A percentile compares a stretch with the other conserved stretches of the same genome.
Conservation (phyloP, 169 alveolate species). For the Besnoitia besnoiti region DNA sequence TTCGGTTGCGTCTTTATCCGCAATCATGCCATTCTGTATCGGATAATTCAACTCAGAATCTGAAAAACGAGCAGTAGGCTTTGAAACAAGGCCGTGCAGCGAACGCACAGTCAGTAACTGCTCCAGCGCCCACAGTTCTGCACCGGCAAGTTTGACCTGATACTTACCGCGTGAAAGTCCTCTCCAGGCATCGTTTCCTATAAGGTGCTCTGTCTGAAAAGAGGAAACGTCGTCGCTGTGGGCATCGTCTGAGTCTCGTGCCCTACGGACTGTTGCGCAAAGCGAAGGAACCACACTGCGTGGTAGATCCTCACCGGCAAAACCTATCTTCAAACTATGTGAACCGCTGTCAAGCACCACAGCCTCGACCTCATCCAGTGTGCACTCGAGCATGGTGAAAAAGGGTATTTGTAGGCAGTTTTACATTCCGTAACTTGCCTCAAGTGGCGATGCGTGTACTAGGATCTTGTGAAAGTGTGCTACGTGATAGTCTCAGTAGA, state of each 20-base stretch:
- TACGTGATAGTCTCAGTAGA: no score
- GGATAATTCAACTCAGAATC: neutral
- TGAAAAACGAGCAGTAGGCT: neutral
- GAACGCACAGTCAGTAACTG: neutral
- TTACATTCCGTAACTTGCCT: no score
- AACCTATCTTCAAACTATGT: neutral
- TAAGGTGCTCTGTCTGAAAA: neutral
- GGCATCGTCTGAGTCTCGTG: neutral
- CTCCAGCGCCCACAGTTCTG: neutral
- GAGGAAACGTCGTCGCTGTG: neutral
- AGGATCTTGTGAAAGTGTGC: no score
- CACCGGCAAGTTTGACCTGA: neutral
- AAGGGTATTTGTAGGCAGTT: no score
- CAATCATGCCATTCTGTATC: neutral
- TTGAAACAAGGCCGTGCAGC: no score
- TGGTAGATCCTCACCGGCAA: slow-evolving; percentile 1
- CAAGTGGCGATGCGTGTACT: no score
- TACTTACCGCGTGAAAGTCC: neutral
- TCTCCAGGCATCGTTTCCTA: slow-evolving; percentile 17
- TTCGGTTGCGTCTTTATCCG: slow-evolving; percentile 12
- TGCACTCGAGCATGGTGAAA: neutral
- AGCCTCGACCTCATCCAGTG: neutral
- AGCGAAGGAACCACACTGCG: slow-evolving; percentile 3
- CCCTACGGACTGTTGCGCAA: neutral
- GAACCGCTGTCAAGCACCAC: slow-evolving; percentile 19